These are phyloP conservation scores for Arthromyces matolae DNA, from an alignment of 768 basidiomycete species.

Conservation along the genomic window DNA sequence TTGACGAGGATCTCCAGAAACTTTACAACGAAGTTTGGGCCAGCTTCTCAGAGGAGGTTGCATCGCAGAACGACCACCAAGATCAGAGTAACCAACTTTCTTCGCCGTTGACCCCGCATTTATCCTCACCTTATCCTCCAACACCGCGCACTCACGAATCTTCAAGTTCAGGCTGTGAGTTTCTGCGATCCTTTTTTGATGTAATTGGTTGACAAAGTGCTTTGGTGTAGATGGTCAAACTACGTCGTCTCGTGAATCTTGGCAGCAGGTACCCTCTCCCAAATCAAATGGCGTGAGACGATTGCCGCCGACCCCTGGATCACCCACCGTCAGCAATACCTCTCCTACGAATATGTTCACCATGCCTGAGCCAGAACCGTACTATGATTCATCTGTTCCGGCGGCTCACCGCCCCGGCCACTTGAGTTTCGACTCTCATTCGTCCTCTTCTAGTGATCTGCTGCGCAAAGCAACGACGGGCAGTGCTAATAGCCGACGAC, in stretches of 20 bases:
- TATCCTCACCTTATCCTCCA: constrained; percentile 13
- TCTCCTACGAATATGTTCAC: constrained; percentile 23
- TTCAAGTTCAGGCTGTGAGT: constrained; percentile 17
- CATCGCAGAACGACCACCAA: constrained; percentile 30
- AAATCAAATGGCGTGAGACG: constrained; percentile 31
- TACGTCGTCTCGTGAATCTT: constrained; percentile 12
- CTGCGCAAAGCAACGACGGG: constrained; percentile 25
- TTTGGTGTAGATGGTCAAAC: constrained; percentile 11
- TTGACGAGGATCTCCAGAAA: constrained; percentile 68
- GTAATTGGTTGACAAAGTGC: constrained; percentile 4
- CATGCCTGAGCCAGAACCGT: constrained; percentile 44
- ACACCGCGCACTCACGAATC: constrained; percentile 13
- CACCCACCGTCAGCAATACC: constrained; percentile 23
- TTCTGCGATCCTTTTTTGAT: background rate
- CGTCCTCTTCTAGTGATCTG: constrained; percentile 24
- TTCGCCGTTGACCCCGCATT: constrained; percentile 23
- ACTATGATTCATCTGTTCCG: constrained; percentile 23
- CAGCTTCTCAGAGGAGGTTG: constrained; percentile 50
- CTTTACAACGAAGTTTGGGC: constrained; percentile 77
- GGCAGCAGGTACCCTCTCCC: constrained; percentile 21
- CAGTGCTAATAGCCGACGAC: constrained; percentile 23
- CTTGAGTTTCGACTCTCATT: constrained; percentile 25
- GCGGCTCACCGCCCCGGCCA: constrained; percentile 20
- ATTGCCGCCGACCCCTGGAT: constrained; percentile 42
- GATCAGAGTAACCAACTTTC: constrained; percentile 38